Evolutionary conservation across 108 stramenopile genomes (phyloP).

Genomic region (Nitzschia sp.): DNA sequence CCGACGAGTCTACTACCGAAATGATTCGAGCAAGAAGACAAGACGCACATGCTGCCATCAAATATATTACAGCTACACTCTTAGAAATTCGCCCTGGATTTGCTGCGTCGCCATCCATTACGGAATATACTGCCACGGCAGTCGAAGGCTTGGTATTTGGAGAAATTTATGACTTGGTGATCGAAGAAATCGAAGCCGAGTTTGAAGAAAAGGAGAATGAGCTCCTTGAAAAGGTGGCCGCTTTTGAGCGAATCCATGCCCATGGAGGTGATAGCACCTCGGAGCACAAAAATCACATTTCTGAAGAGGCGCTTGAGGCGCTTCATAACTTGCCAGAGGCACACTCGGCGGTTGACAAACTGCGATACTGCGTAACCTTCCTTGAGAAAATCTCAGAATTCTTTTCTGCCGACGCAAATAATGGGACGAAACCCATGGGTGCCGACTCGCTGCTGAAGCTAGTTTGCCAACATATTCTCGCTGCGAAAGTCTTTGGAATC

Average conservation of each 20-base stretch:
- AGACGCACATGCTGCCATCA: conserved; percentile 84
- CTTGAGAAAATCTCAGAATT: conserved; percentile 71
- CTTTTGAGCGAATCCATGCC: conserved; percentile 22
- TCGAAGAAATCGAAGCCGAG: conserved; percentile 59
- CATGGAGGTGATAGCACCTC: background rate
- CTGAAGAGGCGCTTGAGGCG: conserved; percentile 49
- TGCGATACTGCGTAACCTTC: conserved; percentile 65
- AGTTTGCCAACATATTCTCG: conserved; percentile 81
- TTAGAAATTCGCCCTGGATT: conserved; percentile 77
- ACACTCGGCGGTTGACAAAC: conserved; percentile 74
- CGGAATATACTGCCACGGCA: conserved; percentile 72
- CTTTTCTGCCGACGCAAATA: conserved; percentile 38
- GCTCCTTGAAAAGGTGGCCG: conserved; percentile 46
- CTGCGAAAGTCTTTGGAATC: conserved; percentile 56
- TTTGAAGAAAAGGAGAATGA: conserved; percentile 34
- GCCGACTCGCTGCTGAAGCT: conserved; percentile 79
- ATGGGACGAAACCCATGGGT: conserved; percentile 42
- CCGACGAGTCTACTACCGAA: background rate
- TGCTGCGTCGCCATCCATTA: conserved; percentile 58
- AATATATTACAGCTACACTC: conserved; percentile 83
- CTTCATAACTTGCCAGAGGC: conserved; percentile 56
- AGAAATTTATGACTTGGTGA: conserved; percentile 67
- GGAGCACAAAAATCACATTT: conserved; percentile 15
- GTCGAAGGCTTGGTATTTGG: conserved; percentile 84
- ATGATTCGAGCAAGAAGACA: conserved; percentile 46